These are phyloP conservation scores for Torrubiella hemipterigena DNA, from an alignment of 2,329 filamentous ascomycete genomes.

Conservation along the genomic window DNA sequence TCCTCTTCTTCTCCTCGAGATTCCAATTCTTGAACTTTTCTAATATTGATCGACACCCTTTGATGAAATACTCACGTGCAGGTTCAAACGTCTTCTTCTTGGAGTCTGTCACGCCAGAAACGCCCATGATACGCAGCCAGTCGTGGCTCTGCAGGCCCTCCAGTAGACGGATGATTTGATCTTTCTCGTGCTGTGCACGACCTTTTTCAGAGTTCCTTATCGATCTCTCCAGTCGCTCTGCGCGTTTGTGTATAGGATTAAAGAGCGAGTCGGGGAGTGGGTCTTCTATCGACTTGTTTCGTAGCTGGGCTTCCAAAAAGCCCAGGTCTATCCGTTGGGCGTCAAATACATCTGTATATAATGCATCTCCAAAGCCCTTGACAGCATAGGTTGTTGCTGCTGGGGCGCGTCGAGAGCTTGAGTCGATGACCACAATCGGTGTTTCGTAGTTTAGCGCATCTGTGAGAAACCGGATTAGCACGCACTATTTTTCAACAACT, in stretches of 20 bases:
- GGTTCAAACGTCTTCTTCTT: constrained; percentile 80
- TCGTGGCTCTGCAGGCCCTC: constrained; percentile 83
- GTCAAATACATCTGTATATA: constrained; percentile 45
- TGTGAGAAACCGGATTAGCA: constrained; percentile 20
- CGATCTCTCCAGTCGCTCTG: constrained; percentile 47
- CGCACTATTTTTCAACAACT: constrained; percentile 6
- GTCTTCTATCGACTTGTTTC: constrained; percentile 33
- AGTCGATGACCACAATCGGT: constrained; percentile 58
- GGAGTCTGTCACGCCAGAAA: constrained; percentile 72
- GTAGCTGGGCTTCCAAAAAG: constrained; percentile 35
- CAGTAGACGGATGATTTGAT: constrained; percentile 53
- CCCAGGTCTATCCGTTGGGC: constrained; percentile 44
- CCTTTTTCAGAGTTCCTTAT: constrained; percentile 54
- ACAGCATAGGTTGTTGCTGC: constrained; percentile 22
- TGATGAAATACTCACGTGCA: constrained; percentile 74
- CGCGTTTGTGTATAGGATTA: constrained; percentile 42
- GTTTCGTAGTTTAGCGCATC: constrained; percentile 65
- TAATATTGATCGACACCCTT: constrained; percentile 68
- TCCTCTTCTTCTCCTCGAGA: constrained; percentile 75
- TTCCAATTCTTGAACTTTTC: constrained; percentile 85
- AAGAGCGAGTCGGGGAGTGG: constrained; percentile 45
- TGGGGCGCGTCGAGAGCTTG: constrained; percentile 20
- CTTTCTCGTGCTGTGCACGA: constrained; percentile 53
- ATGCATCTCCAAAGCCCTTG: constrained; percentile 40
- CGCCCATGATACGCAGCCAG: constrained; percentile 86